Evolutionary conservation across 768 basidiomycete species (phyloP), one percentile per base, ranked within the genome.

Genomic region (Hydnomerulius pinastri): DNA sequence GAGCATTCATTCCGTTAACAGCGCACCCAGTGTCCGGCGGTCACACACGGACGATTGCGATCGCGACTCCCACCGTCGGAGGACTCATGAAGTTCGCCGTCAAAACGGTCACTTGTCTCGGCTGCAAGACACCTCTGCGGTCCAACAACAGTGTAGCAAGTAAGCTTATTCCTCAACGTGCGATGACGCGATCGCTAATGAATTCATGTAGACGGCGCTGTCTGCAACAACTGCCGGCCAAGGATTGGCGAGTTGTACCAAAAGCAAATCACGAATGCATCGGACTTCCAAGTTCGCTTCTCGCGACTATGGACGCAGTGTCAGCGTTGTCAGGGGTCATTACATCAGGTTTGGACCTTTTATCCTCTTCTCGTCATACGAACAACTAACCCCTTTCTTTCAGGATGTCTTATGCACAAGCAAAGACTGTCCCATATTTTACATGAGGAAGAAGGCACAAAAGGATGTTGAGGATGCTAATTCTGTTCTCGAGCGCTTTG

Each of bases 61-160:
- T 98, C 43, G 94, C 95, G 4, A 98, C 97, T 1, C 97, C 97
- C 0, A 95, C 92, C 0, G 83, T 93, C 9, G 97, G 97, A 15
- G 97, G 97, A 21, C 70, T 99, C 46, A 99, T 99, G 97, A 98
- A 96, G 67, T 99, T 98, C 61, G 94, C 95, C 0, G 93, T 98
- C 24, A 96, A 94, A 72, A 96, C 90, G 0, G 83, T 89, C 3
- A 99, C 92, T 2, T 99, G 97, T 63, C 74, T 99, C 41, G 92
- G 96, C 0, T 99, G 97, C 72, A 96, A 94, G 70, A 96, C 96
- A 0, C 86, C 92, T 8, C 65, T 99, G 53, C 78, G 82, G 38
- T 70, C 80, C 4, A 88, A 79, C 59, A 93, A 95, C 62, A 91
- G 91, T 63, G 74, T 85, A 41, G 66, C 79, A 58, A 81, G 90